phyloP scores from a whole-genome alignment of 2,329 filamentous ascomycete genomes.

The Epichloe coenophiala region DNA sequence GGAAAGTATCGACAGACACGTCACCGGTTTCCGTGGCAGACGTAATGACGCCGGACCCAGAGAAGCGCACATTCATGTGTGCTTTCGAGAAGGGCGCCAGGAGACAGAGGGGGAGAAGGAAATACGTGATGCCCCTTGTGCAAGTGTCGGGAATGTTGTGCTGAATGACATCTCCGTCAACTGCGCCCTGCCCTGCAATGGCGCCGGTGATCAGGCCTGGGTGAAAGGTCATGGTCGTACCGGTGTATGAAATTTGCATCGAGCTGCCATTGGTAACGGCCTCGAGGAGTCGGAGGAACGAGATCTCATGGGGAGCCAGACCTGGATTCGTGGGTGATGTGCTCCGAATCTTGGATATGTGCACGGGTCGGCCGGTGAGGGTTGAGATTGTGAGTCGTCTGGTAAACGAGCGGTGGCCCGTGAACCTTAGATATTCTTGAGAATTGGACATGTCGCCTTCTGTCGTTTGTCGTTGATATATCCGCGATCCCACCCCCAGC shows the following conservation, averaged over 20 bases:
- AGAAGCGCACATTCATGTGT: conserved; percentile 79
- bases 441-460: conserved; percentile 21
- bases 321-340: conserved; percentile 77
- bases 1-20: conserved; percentile 82
- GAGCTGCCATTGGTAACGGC: conserved; percentile 87
- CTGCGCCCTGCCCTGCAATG: conserved; percentile 59
- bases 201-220: conserved; percentile 86
- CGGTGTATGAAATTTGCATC: conserved; percentile 93
- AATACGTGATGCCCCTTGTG: conserved; percentile 77
- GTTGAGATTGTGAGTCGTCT: conserved; percentile 82
- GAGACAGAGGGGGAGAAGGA: conserved; percentile 76
- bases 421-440: conserved; percentile 58
- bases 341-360: conserved; percentile 87
- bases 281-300: conserved; percentile 88
- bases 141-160: conserved; percentile 69
- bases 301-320: conserved; percentile 84
- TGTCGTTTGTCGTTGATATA: neutral
- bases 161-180: conserved; percentile 58
- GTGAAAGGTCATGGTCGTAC: conserved; percentile 82
- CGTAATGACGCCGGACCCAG: conserved; percentile 86
- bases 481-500: neutral
- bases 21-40: conserved; percentile 72
- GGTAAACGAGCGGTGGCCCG: conserved; percentile 68
- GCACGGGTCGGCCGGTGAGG: conserved; percentile 75
- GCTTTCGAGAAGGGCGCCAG: conserved; percentile 88